Evolutionary conservation across 1,139 yeast species (phyloP).

Genomic region (Debaryomyces subglobosus): DNA sequence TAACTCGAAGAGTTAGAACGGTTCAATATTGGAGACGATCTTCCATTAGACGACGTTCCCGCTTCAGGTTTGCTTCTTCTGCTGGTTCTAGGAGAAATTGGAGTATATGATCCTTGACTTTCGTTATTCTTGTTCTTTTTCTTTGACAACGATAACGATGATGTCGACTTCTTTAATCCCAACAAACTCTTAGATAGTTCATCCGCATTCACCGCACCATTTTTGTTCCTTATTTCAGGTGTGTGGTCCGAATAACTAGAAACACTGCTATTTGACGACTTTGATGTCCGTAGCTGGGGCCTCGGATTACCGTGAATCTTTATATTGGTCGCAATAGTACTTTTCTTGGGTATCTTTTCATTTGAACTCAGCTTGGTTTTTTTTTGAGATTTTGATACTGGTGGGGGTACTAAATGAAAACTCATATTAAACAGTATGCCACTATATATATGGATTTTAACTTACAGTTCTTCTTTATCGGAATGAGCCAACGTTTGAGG

Average conservation of each 20-base stretch:
- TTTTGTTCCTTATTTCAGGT: neutral
- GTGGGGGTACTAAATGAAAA: slow-evolving; percentile 27
- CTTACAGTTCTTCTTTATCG: neutral
- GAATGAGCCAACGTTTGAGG: neutral
- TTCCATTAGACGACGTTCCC: neutral
- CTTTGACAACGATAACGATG: neutral
- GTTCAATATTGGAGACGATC: neutral
- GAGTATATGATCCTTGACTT: neutral
- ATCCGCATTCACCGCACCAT: slow-evolving; percentile 1
- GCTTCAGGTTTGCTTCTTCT: neutral
- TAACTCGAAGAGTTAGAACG: neutral
- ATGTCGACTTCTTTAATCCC: slow-evolving; percentile 3
- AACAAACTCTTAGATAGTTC: slow-evolving; percentile 5
- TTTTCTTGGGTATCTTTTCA: slow-evolving; percentile 13
- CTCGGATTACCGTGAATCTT: neutral
- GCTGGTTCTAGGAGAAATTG: neutral
- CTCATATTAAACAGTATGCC: neutral
- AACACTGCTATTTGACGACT: neutral
- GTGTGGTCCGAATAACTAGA: neutral
- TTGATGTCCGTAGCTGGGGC: neutral
- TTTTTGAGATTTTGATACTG: slow-evolving; percentile 38
- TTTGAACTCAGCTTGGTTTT: slow-evolving; percentile 25
- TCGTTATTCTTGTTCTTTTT: neutral
- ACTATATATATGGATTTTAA: neutral
- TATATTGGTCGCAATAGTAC: neutral